phyloP scores from a whole-genome alignment of 2,329 filamentous ascomycete species.

The Exophiala spinifera region DNA sequence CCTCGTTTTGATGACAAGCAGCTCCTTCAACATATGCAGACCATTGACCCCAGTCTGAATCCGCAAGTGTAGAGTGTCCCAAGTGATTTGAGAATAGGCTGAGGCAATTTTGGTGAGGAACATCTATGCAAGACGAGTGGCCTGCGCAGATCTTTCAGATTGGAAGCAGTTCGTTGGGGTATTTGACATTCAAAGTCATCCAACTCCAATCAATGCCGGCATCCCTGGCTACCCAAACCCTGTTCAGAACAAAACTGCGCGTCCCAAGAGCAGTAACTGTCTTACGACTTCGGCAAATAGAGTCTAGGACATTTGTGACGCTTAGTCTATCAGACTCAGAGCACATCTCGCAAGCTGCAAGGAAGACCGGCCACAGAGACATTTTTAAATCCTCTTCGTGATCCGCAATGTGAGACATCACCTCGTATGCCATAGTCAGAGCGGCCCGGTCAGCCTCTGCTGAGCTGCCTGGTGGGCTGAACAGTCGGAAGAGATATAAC shows the following conservation, averaged over 20 bases:
- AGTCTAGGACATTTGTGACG: constrained; percentile 30
- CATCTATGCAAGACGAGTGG: no score
- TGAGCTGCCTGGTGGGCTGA: constrained; percentile 28
- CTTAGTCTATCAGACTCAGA: constrained; percentile 27
- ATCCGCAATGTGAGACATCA: constrained; percentile 30
- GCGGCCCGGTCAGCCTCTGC: constrained; percentile 28
- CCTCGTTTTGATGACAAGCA: constrained; percentile 35
- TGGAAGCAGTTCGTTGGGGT: constrained; percentile 33
- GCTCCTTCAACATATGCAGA: constrained; percentile 33
- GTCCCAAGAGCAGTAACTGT: constrained; percentile 32
- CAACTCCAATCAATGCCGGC: constrained; percentile 32
- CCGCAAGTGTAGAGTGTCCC: background rate
- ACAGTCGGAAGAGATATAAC: constrained; percentile 32
- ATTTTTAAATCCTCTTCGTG: constrained; percentile 31
- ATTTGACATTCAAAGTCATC: constrained; percentile 32
- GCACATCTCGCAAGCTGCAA: constrained; percentile 32
- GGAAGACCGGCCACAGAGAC: constrained; percentile 33
- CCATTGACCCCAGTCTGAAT: constrained; percentile 30
- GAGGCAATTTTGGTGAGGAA: no score
- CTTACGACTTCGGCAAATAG: constrained; percentile 29
- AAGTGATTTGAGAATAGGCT: background rate
- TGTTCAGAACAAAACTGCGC: constrained; percentile 29
- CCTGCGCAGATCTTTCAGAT: constrained; percentile 24
- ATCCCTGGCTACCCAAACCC: constrained; percentile 34
- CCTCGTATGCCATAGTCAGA: constrained; percentile 31